Percentiles rank a stretch among this genome's conserved stretches.
phyloP scores from a whole-genome alignment of 441 rosid genomes.

The Pelargonium cotyledonis region DNA sequence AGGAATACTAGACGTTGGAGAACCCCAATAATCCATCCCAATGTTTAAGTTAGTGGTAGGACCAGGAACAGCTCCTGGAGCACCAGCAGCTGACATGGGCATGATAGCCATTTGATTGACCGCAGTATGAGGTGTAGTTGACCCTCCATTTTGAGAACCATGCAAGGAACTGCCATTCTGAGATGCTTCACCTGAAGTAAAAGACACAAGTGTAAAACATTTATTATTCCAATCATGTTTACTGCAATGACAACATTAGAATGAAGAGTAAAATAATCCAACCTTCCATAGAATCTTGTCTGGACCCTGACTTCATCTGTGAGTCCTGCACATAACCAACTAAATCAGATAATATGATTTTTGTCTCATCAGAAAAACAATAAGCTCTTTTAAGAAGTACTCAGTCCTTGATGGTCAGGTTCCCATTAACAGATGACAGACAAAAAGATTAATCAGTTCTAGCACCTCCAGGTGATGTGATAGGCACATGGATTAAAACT shows the following conservation, averaged over 20 bases:
- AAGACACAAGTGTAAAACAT: constrained; percentile 13
- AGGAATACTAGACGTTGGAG: constrained; percentile 55
- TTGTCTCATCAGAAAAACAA: constrained; percentile 8
- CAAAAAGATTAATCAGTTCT: not conserved
- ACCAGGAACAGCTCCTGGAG: constrained; percentile 54
- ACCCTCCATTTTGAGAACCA: constrained; percentile 62
- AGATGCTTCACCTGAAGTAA: constrained; percentile 50
- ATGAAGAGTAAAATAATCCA: constrained; percentile 18
- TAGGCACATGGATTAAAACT: no score
- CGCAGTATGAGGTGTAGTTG: constrained; percentile 38
- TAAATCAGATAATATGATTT: constrained; percentile 13
- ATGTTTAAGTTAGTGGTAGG: constrained; percentile 86
- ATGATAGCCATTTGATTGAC: constrained; percentile 43
- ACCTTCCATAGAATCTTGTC: constrained; percentile 72
- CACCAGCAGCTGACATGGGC: constrained; percentile 45
- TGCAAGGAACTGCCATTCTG: constrained; percentile 65
- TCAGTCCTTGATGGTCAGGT: not conserved
- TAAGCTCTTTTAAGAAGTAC: not conserved
- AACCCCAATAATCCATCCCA: constrained; percentile 94
- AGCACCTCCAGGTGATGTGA: not conserved
- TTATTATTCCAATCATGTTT: constrained; percentile 14
- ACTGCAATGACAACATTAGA: not conserved
- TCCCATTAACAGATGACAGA: not conserved
- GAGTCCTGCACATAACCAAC: constrained; percentile 55
- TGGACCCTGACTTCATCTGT: constrained; percentile 61